Base-by-base conservation (phyloP, 805 yeast genomes). In the Cyberlindnera nakhonratchasimensis region DNA sequence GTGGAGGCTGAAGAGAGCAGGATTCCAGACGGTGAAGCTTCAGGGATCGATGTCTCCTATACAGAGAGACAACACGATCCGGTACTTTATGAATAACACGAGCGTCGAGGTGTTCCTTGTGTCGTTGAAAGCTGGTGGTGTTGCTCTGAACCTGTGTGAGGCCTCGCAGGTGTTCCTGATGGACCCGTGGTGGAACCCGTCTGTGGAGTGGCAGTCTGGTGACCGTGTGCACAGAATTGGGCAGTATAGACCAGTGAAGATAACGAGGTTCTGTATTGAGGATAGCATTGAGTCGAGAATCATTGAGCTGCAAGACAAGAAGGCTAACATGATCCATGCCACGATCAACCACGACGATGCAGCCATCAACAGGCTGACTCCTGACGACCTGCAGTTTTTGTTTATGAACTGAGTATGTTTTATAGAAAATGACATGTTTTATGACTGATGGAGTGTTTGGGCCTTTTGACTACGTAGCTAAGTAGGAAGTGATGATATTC, bases 181-280 rank as follows among this genome's bases (percentile, higher is more conserved):
- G 71, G 99, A 93, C 57, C 98, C 98, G 26, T 93, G 99, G 99
- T 93, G 99, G 98, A 95, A 93, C 61, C 98, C 98, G 1, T 85
- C 95, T 52, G 93, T 91, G 7, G 99, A 93, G 62, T 93, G 97
- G 89, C 99, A 93, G 63, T 83, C 95, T 38, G 96, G 96, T 64
- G 99, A 93, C 64, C 80, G 99, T 67, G 97, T 93, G 18, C 98
- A 93, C 65, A 79, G 99, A 66, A 93, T 93, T 49, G 97, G 98
- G 6, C 99, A 93, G 62, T 86, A 77, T 54, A 68, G 99, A 51
- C 99, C 99, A 0, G 96, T 93, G 9, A 77, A 87, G 48, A 88
- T 93, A 51, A 89, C 96, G 8, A 75, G 97, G 35, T 80, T 93
- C 58, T 88, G 96, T 52, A 91, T 93, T 39, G 98, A 90, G 57